Base-by-base conservation (phyloP, 257 asterid genomes). In the Anisodus tanguticus region DNA sequence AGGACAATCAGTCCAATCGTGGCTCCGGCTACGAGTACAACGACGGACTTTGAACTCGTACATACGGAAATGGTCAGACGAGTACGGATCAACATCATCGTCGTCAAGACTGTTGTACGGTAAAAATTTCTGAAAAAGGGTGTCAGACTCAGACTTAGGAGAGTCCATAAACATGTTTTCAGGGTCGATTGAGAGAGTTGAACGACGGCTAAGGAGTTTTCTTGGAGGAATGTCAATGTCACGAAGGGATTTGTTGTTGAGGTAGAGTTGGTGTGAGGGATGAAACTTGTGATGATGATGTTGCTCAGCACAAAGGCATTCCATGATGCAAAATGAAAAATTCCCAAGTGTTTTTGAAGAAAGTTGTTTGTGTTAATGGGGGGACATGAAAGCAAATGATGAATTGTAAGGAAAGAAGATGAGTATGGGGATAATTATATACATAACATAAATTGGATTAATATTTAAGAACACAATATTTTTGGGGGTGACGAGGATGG, bases 1-100 rank as follows among this genome's bases (percentile, higher is more conserved):
- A 2, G 99, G 99, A 85, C 99, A 97, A 84, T 97, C 99, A 11
- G 97, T 97, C 99, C 99, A 97, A 83, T 97, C 99, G 5, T 97
- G 99, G 90, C 98, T 95, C 1, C 98, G 91, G 91, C 96, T 95
- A 3, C 99, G 94, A 0, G 90, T 93, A 86, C 99, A 97, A 47
- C 93, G 93, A 2, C 99, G 86, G 9, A 97, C 97, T 92, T 97
- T 97, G 68, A 97, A 97, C 71, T 97, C 99, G 80, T 87, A 95
- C 89, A 97, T 97, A 8, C 99, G 86, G 89, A 97, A 97, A 58
- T 92, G 94, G 22, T 97, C 98, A 11, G 98, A 90, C 0, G 98
- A 95, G 82, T 97, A 97, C 0, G 97, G 99, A 31, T 96, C 94
- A 13, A 85, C 84, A 45, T 88, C 96, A 9, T 91, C 90, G 3